These are phyloP conservation scores for Zymoseptoria tritici DNA, from an alignment of 2,329 filamentous ascomycete genomes.

Conservation along the genomic window DNA sequence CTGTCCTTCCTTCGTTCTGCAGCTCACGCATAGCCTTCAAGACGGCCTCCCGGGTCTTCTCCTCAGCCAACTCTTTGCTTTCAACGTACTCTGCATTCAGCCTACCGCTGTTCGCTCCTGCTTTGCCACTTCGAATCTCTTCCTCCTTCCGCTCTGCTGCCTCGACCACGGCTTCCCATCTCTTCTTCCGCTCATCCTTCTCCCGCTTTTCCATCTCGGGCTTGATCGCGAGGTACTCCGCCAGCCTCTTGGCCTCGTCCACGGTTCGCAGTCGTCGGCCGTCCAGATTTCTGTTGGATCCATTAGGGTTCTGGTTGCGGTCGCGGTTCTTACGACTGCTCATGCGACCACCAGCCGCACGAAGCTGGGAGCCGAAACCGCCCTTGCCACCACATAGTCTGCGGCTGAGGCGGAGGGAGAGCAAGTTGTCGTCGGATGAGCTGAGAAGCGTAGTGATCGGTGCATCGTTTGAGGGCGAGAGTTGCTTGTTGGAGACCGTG, in stretches of 20 bases:
- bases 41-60: slow-evolving; percentile 73
- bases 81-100: slow-evolving; percentile 92
- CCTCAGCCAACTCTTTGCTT: slow-evolving; percentile 81
- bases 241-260: slow-evolving; percentile 88
- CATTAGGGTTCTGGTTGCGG: slow-evolving; percentile 63
- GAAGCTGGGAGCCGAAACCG: slow-evolving; percentile 93
- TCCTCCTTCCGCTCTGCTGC: slow-evolving; percentile 74
- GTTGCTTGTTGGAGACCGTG: slow-evolving; percentile 67
- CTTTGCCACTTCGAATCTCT: slow-evolving; percentile 67
- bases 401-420: slow-evolving; percentile 72
- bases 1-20: slow-evolving; percentile 35
- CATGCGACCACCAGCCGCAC: slow-evolving; percentile 96
- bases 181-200: slow-evolving; percentile 72
- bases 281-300: slow-evolving; percentile 86
- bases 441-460: slow-evolving; percentile 58
- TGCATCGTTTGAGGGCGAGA: slow-evolving; percentile 48
- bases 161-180: slow-evolving; percentile 85
- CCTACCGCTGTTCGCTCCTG: slow-evolving; percentile 49
- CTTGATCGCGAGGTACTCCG: slow-evolving; percentile 90
- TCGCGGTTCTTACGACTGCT: slow-evolving; percentile 85
- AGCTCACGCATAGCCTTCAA: slow-evolving; percentile 59
- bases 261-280: slow-evolving; percentile 84
- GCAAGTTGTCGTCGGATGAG: slow-evolving; percentile 48
- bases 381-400: slow-evolving; percentile 89
- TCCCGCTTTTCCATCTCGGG: slow-evolving; percentile 96